phyloP scores from a whole-genome alignment of 2,329 filamentous ascomycete species.

The Metarhizium humberi region DNA sequence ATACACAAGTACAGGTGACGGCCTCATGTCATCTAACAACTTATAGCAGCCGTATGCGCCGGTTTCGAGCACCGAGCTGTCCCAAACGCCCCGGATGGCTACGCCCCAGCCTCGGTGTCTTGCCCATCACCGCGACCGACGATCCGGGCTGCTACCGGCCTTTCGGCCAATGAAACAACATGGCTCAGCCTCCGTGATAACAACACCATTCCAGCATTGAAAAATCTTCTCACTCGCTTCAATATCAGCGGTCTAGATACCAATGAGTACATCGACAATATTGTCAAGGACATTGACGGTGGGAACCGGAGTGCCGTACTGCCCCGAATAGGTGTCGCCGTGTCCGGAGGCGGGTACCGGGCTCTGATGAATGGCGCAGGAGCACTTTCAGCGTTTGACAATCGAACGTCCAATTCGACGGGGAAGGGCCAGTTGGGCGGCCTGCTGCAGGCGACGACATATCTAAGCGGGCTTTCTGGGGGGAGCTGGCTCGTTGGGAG shows the following conservation, averaged over 20 bases:
- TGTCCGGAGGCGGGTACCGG: conserved; percentile 71
- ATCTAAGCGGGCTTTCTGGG: conserved; percentile 64
- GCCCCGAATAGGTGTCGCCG: conserved; percentile 55
- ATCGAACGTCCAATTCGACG: conserved; percentile 52
- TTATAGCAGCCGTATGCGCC: neutral
- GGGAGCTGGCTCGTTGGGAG: conserved; percentile 70
- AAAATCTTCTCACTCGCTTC: conserved; percentile 8
- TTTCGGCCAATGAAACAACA: conserved; percentile 11
- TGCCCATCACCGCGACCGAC: conserved; percentile 9
- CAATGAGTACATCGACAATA: conserved; percentile 8
- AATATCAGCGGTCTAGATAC: conserved; percentile 11
- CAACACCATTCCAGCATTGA: conserved; percentile 10
- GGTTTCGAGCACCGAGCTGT: neutral
- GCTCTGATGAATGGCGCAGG: conserved; percentile 71
- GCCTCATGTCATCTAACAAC: neutral
- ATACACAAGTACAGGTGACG: neutral
- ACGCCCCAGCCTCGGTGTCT: conserved; percentile 9
- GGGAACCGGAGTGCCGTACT: conserved; percentile 9
- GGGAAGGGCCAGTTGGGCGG: conserved; percentile 47
- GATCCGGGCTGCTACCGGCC: conserved; percentile 8
- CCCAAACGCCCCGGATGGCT: conserved; percentile 7
- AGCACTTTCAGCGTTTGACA: conserved; percentile 64
- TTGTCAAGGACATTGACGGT: conserved; percentile 5
- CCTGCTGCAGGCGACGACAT: conserved; percentile 65
- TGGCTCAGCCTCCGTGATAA: conserved; percentile 10